Evolutionary conservation across 2,329 filamentous ascomycete species (phyloP).

Genomic region (Coleophoma eucalyptorum): DNA sequence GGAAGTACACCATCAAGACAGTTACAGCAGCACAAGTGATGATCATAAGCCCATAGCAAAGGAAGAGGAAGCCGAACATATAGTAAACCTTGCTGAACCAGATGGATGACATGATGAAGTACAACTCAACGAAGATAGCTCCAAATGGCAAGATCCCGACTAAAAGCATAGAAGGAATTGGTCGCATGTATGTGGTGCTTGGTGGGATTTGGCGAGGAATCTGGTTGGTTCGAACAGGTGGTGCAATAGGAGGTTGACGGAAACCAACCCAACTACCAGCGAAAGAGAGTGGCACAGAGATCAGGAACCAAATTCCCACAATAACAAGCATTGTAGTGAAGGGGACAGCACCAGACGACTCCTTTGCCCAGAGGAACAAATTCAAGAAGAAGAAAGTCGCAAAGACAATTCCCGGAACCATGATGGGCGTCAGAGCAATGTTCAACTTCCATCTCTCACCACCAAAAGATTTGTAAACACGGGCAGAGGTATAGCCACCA

Average conservation of each 20-base stretch:
- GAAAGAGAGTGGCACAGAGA: conserved; percentile 88
- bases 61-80: conserved; percentile 99
- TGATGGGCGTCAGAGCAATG: conserved; percentile 80
- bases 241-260: conserved; percentile 64
- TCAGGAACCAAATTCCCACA: conserved; percentile 92
- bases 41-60: conserved; percentile 97
- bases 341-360: conserved; percentile 89
- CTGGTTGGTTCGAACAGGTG: conserved; percentile 93
- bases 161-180: conserved; percentile 84
- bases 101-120: conserved; percentile 98
- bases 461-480: conserved; percentile 91
- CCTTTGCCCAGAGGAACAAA: conserved; percentile 91
- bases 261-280: conserved; percentile 93
- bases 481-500: conserved; percentile 83
- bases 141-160: conserved; percentile 92
- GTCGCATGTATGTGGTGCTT: conserved; percentile 75
- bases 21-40: conserved; percentile 91
- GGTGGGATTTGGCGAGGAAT: conserved; percentile 96
- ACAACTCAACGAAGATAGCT: conserved; percentile 96
- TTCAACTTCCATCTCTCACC: conserved; percentile 95
- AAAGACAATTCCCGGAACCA: conserved; percentile 87
- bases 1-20: conserved; percentile 90
- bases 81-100: conserved; percentile 99
- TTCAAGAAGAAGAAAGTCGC: conserved; percentile 87
- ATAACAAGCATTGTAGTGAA: conserved; percentile 97